Evolutionary conservation across 148 eudicot genomes (phyloP).

Genomic region (Diospyros kaki): DNA sequence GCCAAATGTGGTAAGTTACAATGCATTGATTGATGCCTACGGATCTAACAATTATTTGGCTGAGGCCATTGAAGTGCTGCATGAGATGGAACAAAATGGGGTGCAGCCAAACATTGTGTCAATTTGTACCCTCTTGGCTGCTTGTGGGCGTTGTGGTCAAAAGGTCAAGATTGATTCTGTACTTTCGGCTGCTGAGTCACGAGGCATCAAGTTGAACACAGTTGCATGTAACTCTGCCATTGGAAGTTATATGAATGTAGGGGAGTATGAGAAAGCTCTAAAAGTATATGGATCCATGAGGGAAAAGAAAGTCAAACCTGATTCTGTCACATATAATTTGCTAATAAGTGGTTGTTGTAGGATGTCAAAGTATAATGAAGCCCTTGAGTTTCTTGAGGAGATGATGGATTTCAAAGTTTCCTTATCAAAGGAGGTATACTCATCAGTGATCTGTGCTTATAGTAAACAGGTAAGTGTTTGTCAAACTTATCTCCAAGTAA

Average conservation of each 20-base stretch:
- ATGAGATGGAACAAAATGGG: conserved; percentile 77
- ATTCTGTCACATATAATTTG: conserved; percentile 75
- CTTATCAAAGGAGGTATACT: conserved; percentile 77
- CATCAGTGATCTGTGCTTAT: conserved; percentile 81
- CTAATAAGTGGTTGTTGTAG: conserved; percentile 82
- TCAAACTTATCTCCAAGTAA: conserved; percentile 5
- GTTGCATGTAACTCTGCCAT: conserved; percentile 86
- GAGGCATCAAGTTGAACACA: conserved; percentile 64
- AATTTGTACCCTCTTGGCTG: conserved; percentile 77
- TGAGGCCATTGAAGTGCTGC: conserved; percentile 76
- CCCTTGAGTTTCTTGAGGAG: conserved; percentile 64
- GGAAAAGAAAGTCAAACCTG: conserved; percentile 65
- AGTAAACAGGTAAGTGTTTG: conserved; percentile 74
- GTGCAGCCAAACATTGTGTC: conserved; percentile 85
- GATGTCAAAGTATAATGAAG: conserved; percentile 75
- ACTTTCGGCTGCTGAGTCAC: conserved; percentile 71
- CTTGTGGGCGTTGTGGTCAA: conserved; percentile 79
- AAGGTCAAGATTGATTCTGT: conserved; percentile 78
- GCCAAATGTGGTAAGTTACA: conserved; percentile 82
- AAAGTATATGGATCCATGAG: conserved; percentile 58
- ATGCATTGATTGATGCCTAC: conserved; percentile 93
- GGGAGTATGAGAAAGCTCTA: conserved; percentile 75
- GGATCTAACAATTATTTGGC: conserved; percentile 75
- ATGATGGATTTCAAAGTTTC: conserved; percentile 58
- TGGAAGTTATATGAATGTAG: conserved; percentile 85